Percentiles rank a stretch among this genome's conserved stretches.
phyloP scores from a whole-genome alignment of 2,329 filamentous ascomycete genomes.

The Penicillium sp. region DNA sequence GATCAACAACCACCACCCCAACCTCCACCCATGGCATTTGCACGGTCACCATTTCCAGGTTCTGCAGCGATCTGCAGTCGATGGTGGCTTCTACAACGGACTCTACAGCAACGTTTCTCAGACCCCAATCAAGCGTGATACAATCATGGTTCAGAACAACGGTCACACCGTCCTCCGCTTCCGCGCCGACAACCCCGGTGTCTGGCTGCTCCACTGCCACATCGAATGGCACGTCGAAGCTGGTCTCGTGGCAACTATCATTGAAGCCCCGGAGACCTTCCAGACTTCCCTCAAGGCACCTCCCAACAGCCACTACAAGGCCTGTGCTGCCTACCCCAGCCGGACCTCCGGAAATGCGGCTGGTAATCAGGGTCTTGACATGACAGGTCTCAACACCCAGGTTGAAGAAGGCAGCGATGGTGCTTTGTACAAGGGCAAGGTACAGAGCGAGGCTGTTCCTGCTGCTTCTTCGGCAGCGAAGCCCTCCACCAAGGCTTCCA shows the following conservation, averaged over 20 bases:
- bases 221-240: constrained; percentile 38
- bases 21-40: constrained; percentile 52
- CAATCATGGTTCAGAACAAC: constrained; percentile 35
- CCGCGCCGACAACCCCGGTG: constrained; percentile 37
- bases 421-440: constrained; percentile 17
- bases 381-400: constrained; percentile 15
- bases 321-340: constrained; percentile 25
- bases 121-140: constrained; percentile 34
- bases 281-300: constrained; percentile 14
- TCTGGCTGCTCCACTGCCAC: constrained; percentile 42
- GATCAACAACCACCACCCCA: constrained; percentile 37
- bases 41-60: constrained; percentile 56
- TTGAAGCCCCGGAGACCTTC: constrained; percentile 34
- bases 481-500: background rate
- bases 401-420: constrained; percentile 11
- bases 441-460: background rate
- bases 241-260: constrained; percentile 34
- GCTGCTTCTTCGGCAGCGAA: background rate
- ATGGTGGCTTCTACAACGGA: constrained; percentile 30
- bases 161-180: constrained; percentile 37
- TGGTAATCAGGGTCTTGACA: constrained; percentile 20
- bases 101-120: constrained; percentile 26
- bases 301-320: constrained; percentile 23
- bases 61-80: constrained; percentile 31
- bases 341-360: constrained; percentile 26